A percentile compares a stretch with the other conserved stretches of the same genome.
phyloP scores from a whole-genome alignment of 192 early-diverging fungal genomes.

The Coemansia guatemalensis region DNA sequence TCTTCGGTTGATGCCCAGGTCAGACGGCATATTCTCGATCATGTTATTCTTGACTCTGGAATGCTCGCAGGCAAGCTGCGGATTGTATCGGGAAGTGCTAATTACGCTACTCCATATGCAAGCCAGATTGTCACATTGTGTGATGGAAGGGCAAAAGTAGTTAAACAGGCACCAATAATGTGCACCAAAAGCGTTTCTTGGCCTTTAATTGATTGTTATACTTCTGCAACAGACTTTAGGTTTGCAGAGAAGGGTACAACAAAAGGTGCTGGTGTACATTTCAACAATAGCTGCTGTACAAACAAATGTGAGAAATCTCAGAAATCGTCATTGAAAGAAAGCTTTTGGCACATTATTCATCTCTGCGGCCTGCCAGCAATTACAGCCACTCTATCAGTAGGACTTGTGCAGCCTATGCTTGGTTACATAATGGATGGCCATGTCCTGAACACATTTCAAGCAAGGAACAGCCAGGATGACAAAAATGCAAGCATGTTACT shows the following conservation, averaged over 20 bases:
- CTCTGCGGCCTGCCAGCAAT: slow-evolving; percentile 19
- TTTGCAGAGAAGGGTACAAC: slow-evolving; percentile 1
- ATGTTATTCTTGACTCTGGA: slow-evolving; percentile 18
- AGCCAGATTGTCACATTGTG: slow-evolving; percentile 72
- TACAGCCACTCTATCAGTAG: slow-evolving; percentile 3
- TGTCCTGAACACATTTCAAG: slow-evolving; percentile 6
- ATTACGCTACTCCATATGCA: slow-evolving; percentile 70
- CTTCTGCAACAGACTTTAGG: no score
- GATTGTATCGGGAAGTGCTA: slow-evolving; percentile 78
- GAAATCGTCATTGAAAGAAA: slow-evolving; percentile 16
- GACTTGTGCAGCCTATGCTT: slow-evolving; percentile 12
- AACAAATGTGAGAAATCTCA: not conserved
- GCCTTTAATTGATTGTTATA: no score
- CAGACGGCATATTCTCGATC: slow-evolving; percentile 57
- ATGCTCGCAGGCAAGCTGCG: slow-evolving; percentile 54
- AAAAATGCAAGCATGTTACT: not conserved
- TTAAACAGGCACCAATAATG: no score
- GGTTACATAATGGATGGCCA: slow-evolving; percentile 7
- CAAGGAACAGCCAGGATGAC: not conserved
- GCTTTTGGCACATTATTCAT: not conserved
- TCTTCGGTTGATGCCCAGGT: slow-evolving; percentile 79
- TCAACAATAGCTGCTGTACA: no score
- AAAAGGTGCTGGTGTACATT: not conserved
- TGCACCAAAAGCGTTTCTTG: no score
- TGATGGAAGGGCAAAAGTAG: slow-evolving; percentile 50